Evolutionary conservation across 2,329 filamentous ascomycete genomes (phyloP).

Genomic region (Hymenoscyphus fructigenus): DNA sequence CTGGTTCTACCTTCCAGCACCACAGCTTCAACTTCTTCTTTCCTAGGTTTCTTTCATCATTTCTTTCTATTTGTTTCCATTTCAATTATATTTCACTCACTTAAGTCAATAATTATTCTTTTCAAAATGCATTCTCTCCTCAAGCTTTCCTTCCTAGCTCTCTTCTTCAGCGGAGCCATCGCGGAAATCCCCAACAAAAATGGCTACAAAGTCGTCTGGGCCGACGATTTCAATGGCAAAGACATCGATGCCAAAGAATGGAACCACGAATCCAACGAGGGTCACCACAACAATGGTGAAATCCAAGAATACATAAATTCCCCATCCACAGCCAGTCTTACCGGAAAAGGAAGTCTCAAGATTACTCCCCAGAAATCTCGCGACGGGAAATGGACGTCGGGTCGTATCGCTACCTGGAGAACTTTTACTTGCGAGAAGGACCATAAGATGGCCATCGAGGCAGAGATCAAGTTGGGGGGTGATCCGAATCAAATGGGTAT

Average conservation of each 20-base stretch:
- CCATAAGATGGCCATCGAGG: conserved; percentile 4
- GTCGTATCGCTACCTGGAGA: background rate
- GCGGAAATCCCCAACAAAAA: conserved; percentile 7
- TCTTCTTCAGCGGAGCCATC: background rate
- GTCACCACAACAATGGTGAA: background rate
- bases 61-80: background rate
- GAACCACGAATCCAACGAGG: background rate
- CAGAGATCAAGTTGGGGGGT: conserved; percentile 5
- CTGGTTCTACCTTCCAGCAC: background rate
- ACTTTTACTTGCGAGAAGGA: background rate
- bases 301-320: conserved; percentile 6
- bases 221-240: conserved; percentile 8
- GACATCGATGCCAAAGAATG: background rate
- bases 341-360: conserved; percentile 1
- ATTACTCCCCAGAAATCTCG: background rate
- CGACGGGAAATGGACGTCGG: conserved; percentile 3
- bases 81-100: background rate
- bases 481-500: conserved; percentile 12
- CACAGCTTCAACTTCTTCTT: background rate
- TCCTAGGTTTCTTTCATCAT: background rate
- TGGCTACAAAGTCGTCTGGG: conserved; percentile 4
- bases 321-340: background rate
- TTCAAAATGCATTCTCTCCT: conserved; percentile 6
- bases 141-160: conserved; percentile 10
- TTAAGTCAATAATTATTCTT: background rate